Percentiles rank a stretch among this genome's conserved stretches.
These are phyloP conservation scores for Aspergillus luchuensis DNA, from an alignment of 2,329 filamentous ascomycete genomes.

Conservation along the genomic window DNA sequence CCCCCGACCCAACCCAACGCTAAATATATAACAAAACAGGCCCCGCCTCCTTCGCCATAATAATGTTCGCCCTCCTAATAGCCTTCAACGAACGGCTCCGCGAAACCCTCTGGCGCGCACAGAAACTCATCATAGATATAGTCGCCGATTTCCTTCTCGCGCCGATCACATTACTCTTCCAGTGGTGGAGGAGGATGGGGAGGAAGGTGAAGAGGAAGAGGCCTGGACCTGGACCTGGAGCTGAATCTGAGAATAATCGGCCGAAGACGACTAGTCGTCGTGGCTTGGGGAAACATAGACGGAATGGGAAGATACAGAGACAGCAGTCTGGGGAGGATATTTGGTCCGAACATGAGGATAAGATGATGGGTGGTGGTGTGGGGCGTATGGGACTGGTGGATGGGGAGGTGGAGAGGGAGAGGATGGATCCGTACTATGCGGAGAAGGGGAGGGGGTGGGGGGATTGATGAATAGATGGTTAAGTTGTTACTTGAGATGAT, in stretches of 20 bases:
- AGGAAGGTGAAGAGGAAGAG: conserved; percentile 7
- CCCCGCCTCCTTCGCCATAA: conserved; percentile 54
- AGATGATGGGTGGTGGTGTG: conserved; percentile 16
- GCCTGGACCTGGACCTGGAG: no score
- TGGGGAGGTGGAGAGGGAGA: conserved; percentile 13
- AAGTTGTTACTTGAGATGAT: background rate
- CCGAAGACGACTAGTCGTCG: no score
- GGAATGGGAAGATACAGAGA: conserved; percentile 13
- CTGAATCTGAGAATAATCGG: no score
- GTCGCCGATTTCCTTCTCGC: conserved; percentile 26
- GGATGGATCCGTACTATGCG: conserved; percentile 3
- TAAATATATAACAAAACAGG: conserved; percentile 13
- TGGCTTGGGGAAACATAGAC: conserved; percentile 20
- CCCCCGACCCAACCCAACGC: background rate
- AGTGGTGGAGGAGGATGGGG: background rate
- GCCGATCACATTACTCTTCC: conserved; percentile 17
- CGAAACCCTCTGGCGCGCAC: conserved; percentile 25
- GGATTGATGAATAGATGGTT: background rate
- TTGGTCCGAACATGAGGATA: conserved; percentile 31
- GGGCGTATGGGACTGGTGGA: conserved; percentile 4
- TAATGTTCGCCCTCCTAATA: conserved; percentile 54
- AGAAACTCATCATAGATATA: conserved; percentile 28
- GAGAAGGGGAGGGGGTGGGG: conserved; percentile 15
- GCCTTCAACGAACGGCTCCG: conserved; percentile 53
- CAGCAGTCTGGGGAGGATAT: conserved; percentile 33